Base-by-base conservation (phyloP, 495 filamentous ascomycete species). In the Lichenothelia convexa region DNA sequence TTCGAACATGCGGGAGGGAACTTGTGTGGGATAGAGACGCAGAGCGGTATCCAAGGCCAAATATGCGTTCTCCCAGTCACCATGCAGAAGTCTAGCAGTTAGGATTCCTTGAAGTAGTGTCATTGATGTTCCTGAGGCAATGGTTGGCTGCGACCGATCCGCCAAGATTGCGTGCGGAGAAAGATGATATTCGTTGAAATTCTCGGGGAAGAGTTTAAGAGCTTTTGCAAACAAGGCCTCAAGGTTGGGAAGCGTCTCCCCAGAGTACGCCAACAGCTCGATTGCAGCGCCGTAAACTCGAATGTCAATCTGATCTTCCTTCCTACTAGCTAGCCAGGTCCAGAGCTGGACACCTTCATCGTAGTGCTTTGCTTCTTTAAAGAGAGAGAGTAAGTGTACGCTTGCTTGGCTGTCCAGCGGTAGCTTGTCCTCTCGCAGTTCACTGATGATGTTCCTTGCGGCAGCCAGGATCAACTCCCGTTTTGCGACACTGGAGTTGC, bases 51-150 rank as follows among this genome's bases (percentile, higher is more conserved):
- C 64, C 16, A 67, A 45, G 7, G 53, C 62, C 21, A 67, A 46
- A 39, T 67, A 67, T 5, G 64, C 58, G 7, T 54, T 53, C 24
- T 42, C 40, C 54, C 60, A 61, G 34, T 67, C 59, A 3, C 62
- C 57, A 26, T 48, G 46, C 1, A 61, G 40, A 2, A 62, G 22
- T 11, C 64, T 53, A 1, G 64, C 64, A 3, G 58, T 63, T 22
- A 61, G 34, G 15, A 67, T 65, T 13, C 64, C 64, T 40, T 65
- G 64, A 9, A 67, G 45, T 2, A 67, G 47, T 35, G 51, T 47
- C 18, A 62, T 46, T 2, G 54, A 45, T 3, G 59, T 46, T 9
- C 52, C 59, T 11, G 40, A 47, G 15, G 55, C 47, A 0, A 32
- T 47, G 15, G 32, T 46, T 7, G 35, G 30, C 36, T 49, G 36